A percentile compares a stretch with the other conserved stretches of the same genome.
Conservation (phyloP, 176 grass and related monocot species). For the Carex myosuroides region DNA sequence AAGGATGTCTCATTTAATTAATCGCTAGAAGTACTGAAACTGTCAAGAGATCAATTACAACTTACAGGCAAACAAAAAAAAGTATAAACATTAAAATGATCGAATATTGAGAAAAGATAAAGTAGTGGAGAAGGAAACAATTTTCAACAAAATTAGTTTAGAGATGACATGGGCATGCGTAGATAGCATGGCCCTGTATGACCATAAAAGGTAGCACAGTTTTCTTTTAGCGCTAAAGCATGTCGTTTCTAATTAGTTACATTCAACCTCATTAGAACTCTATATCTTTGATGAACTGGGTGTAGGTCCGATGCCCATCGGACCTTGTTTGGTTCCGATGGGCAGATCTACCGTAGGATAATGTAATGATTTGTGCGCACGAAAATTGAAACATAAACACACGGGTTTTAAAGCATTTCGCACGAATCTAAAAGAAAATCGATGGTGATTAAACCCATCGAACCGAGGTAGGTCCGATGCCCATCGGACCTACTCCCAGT, state of each 20-base stretch:
- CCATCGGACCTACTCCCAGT: no score
- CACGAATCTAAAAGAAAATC: no score
- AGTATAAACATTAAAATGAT: neutral
- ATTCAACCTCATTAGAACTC: neutral
- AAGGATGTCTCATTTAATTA: neutral
- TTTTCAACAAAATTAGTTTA: neutral
- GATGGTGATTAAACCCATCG: no score
- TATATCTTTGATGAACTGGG: neutral
- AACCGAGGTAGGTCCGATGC: no score
- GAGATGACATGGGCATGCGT: neutral
- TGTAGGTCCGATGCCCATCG: no score
- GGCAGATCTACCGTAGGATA: no score
- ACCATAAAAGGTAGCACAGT: neutral
- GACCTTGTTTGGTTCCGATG: no score
- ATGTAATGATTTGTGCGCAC: no score
- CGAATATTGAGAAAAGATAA: neutral
- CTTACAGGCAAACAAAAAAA: neutral
- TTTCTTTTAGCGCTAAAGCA: neutral
- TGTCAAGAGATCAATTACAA: neutral
- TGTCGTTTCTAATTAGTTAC: neutral
- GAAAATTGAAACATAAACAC: no score
- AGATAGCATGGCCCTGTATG: neutral
- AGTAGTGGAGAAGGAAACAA: neutral
- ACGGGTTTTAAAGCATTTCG: no score
- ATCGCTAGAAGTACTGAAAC: neutral